These are phyloP conservation scores for Fusarium sp. DNA, from an alignment of 2,329 filamentous ascomycete species.

Conservation along the genomic window DNA sequence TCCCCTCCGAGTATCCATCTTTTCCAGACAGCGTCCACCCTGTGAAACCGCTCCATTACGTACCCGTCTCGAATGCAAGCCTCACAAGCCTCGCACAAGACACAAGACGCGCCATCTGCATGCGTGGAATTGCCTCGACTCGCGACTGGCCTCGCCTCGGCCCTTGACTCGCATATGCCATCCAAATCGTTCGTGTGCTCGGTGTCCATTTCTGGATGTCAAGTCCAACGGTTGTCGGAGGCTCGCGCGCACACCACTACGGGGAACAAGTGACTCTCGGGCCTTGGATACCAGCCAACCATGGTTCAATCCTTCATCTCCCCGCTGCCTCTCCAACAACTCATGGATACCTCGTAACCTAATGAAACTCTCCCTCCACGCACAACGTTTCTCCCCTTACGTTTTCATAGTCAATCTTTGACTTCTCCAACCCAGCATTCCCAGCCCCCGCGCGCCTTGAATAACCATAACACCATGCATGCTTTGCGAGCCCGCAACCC, in stretches of 20 bases:
- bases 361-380: conserved; percentile 4
- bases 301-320: not conserved
- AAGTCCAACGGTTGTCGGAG: not conserved
- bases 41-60: conserved; percentile 19
- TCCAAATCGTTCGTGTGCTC: not conserved
- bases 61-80: conserved; percentile 17
- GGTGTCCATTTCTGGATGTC: conserved; percentile 11
- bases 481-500: conserved; percentile 9
- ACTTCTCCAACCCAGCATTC: not conserved
- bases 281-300: conserved; percentile 1
- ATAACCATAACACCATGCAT: conserved; percentile 48
- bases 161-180: not conserved
- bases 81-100: conserved; percentile 19
- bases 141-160: not conserved
- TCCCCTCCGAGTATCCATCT: not conserved
- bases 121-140: conserved; percentile 5
- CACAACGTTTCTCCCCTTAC: not conserved
- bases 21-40: conserved; percentile 10
- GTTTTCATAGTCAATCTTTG: not conserved
- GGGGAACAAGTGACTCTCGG: not conserved
- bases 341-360: conserved; percentile 5
- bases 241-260: not conserved
- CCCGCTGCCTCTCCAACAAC: conserved; percentile 13
- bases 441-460: not conserved
- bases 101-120: conserved; percentile 8